Conservation (phyloP, 2,329 filamentous ascomycete genomes). For the Hymenoscyphus albidus region DNA sequence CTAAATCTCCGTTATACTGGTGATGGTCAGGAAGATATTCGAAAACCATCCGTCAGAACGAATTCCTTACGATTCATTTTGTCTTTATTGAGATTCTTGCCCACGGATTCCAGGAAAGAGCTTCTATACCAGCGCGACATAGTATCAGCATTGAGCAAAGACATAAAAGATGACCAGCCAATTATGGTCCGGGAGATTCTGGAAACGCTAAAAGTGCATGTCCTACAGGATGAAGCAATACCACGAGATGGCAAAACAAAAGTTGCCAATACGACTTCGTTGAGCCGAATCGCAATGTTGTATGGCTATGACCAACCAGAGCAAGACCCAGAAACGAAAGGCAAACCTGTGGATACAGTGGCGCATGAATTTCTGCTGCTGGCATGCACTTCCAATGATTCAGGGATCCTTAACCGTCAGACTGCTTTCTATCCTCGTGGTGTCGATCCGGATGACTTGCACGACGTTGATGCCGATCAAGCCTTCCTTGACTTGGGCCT, state of each 20-base stretch:
- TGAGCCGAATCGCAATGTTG: constrained; percentile 68
- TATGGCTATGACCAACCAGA: constrained; percentile 57
- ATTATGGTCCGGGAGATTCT: constrained; percentile 73
- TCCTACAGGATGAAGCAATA: constrained; percentile 73
- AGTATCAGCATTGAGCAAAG: constrained; percentile 67
- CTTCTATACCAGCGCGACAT: constrained; percentile 72
- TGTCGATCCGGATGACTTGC: constrained; percentile 54
- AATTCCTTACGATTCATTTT: constrained; percentile 80
- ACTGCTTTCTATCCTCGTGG: constrained; percentile 81
- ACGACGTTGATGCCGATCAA: constrained; percentile 43
- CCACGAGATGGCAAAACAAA: constrained; percentile 69
- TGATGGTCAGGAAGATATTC: constrained; percentile 57
- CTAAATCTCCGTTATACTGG: constrained; percentile 64
- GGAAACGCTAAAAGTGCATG: constrained; percentile 61
- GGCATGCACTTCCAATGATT: constrained; percentile 68
- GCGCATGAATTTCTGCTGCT: constrained; percentile 73
- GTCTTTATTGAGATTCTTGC: constrained; percentile 73
- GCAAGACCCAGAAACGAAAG: constrained; percentile 41
- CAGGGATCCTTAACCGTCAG: constrained; percentile 72
- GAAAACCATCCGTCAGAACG: constrained; percentile 74
- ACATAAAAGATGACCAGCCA: constrained; percentile 73
- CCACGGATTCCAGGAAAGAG: constrained; percentile 73
- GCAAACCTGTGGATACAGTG: constrained; percentile 58
- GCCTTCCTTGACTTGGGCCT: constrained; percentile 59
- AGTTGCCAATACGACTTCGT: constrained; percentile 69